A percentile compares a stretch with the other conserved stretches of the same genome.
phyloP scores from a whole-genome alignment of 495 filamentous ascomycete genomes.

The Rusavskia elegans region DNA sequence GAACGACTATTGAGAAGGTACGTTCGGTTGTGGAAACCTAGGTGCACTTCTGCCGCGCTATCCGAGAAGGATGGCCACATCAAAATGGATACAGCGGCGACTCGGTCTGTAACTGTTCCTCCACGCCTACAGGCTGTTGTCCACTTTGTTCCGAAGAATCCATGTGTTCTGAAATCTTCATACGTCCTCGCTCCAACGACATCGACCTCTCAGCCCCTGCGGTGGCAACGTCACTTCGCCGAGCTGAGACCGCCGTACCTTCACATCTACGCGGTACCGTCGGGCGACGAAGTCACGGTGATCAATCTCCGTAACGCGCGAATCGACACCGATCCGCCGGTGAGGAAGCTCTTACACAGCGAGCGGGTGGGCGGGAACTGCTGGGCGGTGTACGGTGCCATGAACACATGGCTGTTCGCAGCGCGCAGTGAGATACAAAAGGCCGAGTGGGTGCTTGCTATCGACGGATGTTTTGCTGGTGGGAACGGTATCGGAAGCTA shows the following conservation, averaged over 20 bases:
- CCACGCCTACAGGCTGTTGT: conserved; percentile 53
- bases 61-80: not conserved
- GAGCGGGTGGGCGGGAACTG: conserved; percentile 37
- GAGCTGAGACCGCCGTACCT: conserved; percentile 87
- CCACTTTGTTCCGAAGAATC: conserved; percentile 54
- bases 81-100: not conserved
- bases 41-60: conserved; percentile 2
- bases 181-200: conserved; percentile 67
- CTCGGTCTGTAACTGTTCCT: not conserved
- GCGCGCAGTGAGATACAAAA: conserved; percentile 75
- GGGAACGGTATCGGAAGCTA: not conserved
- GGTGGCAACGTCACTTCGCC: conserved; percentile 83
- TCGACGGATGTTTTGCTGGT: conserved; percentile 11
- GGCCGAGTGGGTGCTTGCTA: conserved; percentile 65
- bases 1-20: conserved; percentile 53
- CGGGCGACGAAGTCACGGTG: conserved; percentile 78
- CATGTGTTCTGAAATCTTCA: conserved; percentile 62
- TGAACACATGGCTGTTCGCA: conserved; percentile 91
- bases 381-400: conserved; percentile 83
- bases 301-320: conserved; percentile 73
- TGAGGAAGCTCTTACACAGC: conserved; percentile 56
- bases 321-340: conserved; percentile 76
- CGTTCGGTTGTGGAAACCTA: conserved; percentile 61
- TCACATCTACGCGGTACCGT: conserved; percentile 66
- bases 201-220: conserved; percentile 40